These are phyloP conservation scores for Pleurotus pulmonarius DNA, from an alignment of 768 basidiomycete genomes.

Conservation along the genomic window DNA sequence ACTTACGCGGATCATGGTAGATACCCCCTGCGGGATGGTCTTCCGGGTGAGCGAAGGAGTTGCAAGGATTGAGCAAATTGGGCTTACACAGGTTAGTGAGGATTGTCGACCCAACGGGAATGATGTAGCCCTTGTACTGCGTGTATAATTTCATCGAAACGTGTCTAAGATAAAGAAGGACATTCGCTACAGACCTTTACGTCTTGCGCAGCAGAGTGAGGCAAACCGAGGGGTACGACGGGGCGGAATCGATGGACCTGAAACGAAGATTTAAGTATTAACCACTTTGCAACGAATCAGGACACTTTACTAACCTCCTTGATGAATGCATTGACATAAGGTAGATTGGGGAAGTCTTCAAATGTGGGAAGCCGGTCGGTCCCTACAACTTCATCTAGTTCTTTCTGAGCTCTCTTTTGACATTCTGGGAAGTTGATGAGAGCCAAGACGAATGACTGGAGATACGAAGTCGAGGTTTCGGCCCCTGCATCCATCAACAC, in stretches of 20 bases:
- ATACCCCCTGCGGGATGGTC: not conserved
- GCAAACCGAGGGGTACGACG: conserved; percentile 14
- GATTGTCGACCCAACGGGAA: conserved; percentile 11
- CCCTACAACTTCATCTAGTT: conserved; percentile 37
- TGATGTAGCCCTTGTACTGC: conserved; percentile 12
- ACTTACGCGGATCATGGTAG: conserved; percentile 4
- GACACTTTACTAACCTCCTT: conserved; percentile 18
- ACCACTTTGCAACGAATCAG: not conserved
- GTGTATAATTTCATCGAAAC: not conserved
- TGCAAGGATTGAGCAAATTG: not conserved
- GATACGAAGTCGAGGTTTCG: conserved; percentile 2
- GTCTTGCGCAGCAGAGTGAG: conserved; percentile 12
- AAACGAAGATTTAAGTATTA: too few relatives aligned
- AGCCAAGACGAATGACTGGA: conserved; percentile 32
- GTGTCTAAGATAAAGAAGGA: not conserved
- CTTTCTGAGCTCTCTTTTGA: conserved; percentile 32
- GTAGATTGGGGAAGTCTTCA: conserved; percentile 23
- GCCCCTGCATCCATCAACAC: conserved; percentile 1
- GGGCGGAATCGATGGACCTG: conserved; percentile 18
- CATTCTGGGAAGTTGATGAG: conserved; percentile 34
- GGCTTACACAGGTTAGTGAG: conserved; percentile 12
- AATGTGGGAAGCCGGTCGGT: conserved; percentile 30
- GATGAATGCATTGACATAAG: conserved; percentile 32
- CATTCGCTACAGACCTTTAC: conserved; percentile 1
- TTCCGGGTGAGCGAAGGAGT: not conserved